These are phyloP conservation scores for Melocanna baccifera DNA, from an alignment of 176 grass and related monocot genomes.

Conservation along the genomic window DNA sequence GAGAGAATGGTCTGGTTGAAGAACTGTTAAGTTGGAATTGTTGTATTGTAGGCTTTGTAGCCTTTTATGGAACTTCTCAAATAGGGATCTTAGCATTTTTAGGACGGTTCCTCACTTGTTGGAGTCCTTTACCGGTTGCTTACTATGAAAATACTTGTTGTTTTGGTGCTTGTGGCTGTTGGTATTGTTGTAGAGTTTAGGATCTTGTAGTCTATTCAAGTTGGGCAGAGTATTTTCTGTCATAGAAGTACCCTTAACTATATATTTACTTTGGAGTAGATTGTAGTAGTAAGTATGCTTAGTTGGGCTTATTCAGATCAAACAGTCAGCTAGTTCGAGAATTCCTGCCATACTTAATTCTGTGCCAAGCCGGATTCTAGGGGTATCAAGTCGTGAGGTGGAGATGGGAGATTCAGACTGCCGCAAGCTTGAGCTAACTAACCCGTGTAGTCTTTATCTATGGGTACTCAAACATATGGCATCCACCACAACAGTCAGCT, in stretches of 20 bases:
- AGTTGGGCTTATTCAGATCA: not conserved
- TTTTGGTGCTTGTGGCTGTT: not conserved
- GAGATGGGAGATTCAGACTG: not conserved
- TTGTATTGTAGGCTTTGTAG: not conserved
- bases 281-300: not conserved
- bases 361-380: not conserved
- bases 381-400: not conserved
- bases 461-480: not conserved
- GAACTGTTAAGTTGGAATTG: not conserved
- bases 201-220: not conserved
- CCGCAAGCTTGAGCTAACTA: not conserved
- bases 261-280: not conserved
- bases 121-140: not conserved
- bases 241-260: not conserved
- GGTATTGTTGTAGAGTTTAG: not conserved
- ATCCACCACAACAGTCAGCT: not conserved
- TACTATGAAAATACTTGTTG: not conserved
- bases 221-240: conserved; percentile 8
- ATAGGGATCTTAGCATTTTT: not conserved
- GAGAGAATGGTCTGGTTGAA: not conserved
- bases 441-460: not conserved
- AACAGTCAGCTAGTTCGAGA: not conserved
- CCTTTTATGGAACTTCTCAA: not conserved
- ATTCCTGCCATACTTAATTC: not conserved
- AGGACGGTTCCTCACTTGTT: not conserved